These are phyloP conservation scores for Candida sithepensis DNA, from an alignment of 805 yeast species.

Conservation along the genomic window DNA sequence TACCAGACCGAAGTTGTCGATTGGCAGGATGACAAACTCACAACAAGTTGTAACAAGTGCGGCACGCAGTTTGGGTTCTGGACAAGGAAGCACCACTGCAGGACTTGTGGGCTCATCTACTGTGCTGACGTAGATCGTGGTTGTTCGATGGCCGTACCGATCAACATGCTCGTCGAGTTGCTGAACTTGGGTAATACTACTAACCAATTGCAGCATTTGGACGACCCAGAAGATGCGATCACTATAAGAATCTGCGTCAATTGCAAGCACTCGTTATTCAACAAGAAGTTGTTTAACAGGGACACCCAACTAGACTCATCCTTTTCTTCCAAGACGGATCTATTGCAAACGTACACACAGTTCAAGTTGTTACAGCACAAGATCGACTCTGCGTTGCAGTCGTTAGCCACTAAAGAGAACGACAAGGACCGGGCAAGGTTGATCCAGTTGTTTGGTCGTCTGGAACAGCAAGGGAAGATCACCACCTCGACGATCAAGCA, in stretches of 20 bases:
- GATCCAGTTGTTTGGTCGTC: constrained; percentile 45
- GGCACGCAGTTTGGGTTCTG: constrained; percentile 48
- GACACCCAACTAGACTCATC: too few species aligned
- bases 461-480: constrained; percentile 48
- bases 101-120: constrained; percentile 79
- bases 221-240: constrained; percentile 20
- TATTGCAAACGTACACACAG: constrained; percentile 36
- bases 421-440: constrained; percentile 45
- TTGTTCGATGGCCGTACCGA: constrained; percentile 74
- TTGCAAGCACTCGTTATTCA: constrained; percentile 64
- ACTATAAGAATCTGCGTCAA: constrained; percentile 59
- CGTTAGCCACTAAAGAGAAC: too few species aligned
- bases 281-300: constrained; percentile 44
- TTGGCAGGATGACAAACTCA: constrained; percentile 61
- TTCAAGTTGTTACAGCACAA: constrained; percentile 23
- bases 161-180: constrained; percentile 37
- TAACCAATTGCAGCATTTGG: background rate
- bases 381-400: constrained; percentile 18
- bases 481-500: constrained; percentile 29
- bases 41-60: constrained; percentile 63
- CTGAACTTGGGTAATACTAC: constrained; percentile 23
- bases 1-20: constrained; percentile 48
- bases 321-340: constrained; percentile 30
- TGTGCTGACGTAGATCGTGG: constrained; percentile 62
- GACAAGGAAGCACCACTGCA: constrained; percentile 83